Conservation (phyloP, 2,329 filamentous ascomycete genomes). For the Colletotrichum agaves region DNA sequence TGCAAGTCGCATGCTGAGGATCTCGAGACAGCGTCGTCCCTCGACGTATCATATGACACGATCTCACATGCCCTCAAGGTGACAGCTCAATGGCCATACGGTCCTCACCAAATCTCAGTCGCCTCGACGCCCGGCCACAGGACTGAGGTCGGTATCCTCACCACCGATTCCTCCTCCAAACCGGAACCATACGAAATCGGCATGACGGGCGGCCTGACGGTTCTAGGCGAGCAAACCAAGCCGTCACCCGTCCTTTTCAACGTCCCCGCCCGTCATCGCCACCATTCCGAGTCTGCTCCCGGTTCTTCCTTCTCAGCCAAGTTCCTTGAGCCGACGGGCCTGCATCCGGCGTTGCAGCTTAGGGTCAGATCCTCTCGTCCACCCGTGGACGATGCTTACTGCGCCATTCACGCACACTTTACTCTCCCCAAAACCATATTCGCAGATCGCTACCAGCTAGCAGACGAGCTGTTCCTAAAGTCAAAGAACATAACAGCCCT, state of each 20-base stretch:
- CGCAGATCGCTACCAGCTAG: constrained; percentile 87
- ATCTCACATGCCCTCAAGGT: constrained; percentile 73
- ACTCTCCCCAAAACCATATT: constrained; percentile 86
- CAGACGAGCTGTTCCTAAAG: constrained; percentile 78
- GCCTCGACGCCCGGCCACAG: constrained; percentile 59
- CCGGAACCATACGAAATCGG: constrained; percentile 79
- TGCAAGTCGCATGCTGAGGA: constrained; percentile 62
- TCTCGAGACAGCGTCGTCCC: constrained; percentile 64
- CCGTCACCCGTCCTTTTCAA: constrained; percentile 84
- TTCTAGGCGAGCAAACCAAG: constrained; percentile 78
- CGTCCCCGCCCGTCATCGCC: constrained; percentile 80
- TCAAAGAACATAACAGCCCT: constrained; percentile 82
- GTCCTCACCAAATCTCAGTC: constrained; percentile 52
- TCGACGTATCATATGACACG: constrained; percentile 83
- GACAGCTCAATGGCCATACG: constrained; percentile 71
- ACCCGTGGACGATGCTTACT: constrained; percentile 66
- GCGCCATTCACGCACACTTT: constrained; percentile 81
- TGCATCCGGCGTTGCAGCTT: constrained; percentile 84
- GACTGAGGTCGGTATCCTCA: constrained; percentile 85
- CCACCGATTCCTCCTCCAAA: constrained; percentile 67
- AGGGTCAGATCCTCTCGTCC: constrained; percentile 65
- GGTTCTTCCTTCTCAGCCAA: constrained; percentile 66
- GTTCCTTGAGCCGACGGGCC: constrained; percentile 78
- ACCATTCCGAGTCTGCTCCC: constrained; percentile 55
- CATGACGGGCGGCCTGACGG: constrained; percentile 80